phyloP scores from a whole-genome alignment of 192 early-diverging fungal genomes.

The Ambispora gerdemannii region DNA sequence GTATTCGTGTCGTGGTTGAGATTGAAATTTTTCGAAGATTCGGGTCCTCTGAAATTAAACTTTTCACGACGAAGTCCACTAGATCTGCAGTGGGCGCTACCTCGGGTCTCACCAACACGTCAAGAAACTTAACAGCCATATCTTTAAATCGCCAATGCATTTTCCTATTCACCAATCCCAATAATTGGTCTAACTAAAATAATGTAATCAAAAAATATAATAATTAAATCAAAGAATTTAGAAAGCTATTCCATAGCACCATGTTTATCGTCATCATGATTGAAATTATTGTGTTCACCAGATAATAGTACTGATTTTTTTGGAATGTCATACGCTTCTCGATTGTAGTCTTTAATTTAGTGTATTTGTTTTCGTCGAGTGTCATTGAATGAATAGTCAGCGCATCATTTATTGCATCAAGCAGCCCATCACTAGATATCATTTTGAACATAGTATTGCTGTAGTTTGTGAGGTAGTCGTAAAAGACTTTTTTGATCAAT shows the following conservation, averaged over 20 bases:
- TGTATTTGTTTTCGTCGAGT: background rate
- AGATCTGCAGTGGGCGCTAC: conserved; percentile 53
- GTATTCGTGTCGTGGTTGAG: conserved; percentile 53
- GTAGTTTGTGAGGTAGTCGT: conserved; percentile 55
- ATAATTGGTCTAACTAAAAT: background rate
- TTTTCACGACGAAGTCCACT: conserved; percentile 53
- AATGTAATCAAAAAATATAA: background rate
- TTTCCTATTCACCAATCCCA: conserved; percentile 23
- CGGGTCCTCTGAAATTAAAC: conserved; percentile 69
- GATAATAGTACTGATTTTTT: conserved; percentile 12
- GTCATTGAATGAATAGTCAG: conserved; percentile 4
- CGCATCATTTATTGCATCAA: conserved; percentile 25
- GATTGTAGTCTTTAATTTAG: background rate
- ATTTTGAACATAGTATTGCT: conserved; percentile 49
- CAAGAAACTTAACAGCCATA: conserved; percentile 79
- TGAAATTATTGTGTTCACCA: too few species aligned
- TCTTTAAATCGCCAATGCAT: conserved; percentile 82
- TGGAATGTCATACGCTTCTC: conserved; percentile 19
- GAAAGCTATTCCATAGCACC: too few species aligned
- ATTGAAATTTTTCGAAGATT: conserved; percentile 68
- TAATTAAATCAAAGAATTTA: too few species aligned
- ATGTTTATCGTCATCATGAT: too few species aligned
- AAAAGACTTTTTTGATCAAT: conserved; percentile 58
- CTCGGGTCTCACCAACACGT: conserved; percentile 64
- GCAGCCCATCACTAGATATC: conserved; percentile 34